Evolutionary conservation across 2,329 filamentous ascomycete genomes (phyloP).

Genomic region (Talaromyces sp.): DNA sequence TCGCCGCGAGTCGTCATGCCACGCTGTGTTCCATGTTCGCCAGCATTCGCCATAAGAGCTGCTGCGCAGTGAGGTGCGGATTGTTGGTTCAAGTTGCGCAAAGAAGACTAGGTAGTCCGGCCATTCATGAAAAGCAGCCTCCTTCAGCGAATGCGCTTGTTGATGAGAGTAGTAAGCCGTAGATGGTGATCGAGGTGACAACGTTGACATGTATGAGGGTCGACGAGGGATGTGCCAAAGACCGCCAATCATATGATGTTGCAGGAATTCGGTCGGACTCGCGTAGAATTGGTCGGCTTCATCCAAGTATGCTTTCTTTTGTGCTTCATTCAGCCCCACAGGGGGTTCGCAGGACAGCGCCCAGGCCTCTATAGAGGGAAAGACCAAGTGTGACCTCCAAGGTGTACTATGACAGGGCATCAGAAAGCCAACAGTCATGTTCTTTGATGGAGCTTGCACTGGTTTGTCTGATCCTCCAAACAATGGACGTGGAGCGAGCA

Average conservation of each 20-base stretch:
- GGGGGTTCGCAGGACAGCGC: conserved; percentile 90
- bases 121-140: conserved; percentile 35
- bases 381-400: conserved; percentile 83
- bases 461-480: background rate
- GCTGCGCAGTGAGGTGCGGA: conserved; percentile 43
- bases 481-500: conserved; percentile 22
- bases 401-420: conserved; percentile 96
- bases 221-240: conserved; percentile 31
- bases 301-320: conserved; percentile 71
- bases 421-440: conserved; percentile 68
- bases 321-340: conserved; percentile 58
- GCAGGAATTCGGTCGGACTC: conserved; percentile 58
- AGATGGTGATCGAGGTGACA: conserved; percentile 1
- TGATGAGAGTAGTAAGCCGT: conserved; percentile 12
- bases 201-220: conserved; percentile 30
- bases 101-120: conserved; percentile 55
- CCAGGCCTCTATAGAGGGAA: conserved; percentile 72
- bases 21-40: conserved; percentile 60
- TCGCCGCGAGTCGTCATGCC: conserved; percentile 61
- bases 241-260: conserved; percentile 48
- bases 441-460: conserved; percentile 24
- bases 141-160: conserved; percentile 1
- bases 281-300: conserved; percentile 90
- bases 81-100: conserved; percentile 52
- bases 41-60: conserved; percentile 57